Base-by-base conservation (phyloP, 2,329 filamentous ascomycete species). In the Fusarium neocosmosporiellum region DNA sequence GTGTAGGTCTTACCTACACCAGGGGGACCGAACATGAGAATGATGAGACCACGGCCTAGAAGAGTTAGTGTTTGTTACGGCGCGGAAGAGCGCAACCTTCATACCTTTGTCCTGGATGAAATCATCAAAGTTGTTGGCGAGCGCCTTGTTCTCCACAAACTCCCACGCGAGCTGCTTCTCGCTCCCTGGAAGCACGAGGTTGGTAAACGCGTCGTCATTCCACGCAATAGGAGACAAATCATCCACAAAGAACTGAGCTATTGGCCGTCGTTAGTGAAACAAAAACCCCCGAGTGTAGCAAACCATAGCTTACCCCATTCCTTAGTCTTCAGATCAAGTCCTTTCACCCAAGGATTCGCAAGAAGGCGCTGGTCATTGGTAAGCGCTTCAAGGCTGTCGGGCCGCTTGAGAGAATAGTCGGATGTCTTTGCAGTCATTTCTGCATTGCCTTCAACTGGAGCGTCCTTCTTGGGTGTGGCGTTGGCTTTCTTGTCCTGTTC, bases 1-100 rank as follows among this genome's bases (percentile, higher is more conserved):
- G 84, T 86, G 36, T 83, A 78, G 0, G 84, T 86, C 77, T 87
- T 87, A 31, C 86, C 86, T 1, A 85, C 82, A 6, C 85, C 85
- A 0, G 85, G 84, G 0, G 80, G 81, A 4, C 86, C 86, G 8
- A 81, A 83, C 20, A 87, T 79, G 1, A 87, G 79, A 67, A 84
- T 82, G 67, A 87, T 86, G 54, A 86, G 81, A 16, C 84, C 84
- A 43, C 81, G 82, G 46, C 79, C 66, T 68, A 16, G 0, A 5
- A 18, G 27, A 39, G 29, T 66, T 9, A 66, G 37, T 50, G 14
- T 0, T 0, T 33, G 11, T 10, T 16, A 5, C 4, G 9, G 11
- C 8, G 4, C 3, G 18, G n/a, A 29, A 14, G 7, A 1, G 4
- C 3, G 6, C 1, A 6, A 1, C 6, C 1, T 5, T 0, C n/a